Conservation (phyloP, 305 asterid genomes). For the Coffea humblotiana region DNA sequence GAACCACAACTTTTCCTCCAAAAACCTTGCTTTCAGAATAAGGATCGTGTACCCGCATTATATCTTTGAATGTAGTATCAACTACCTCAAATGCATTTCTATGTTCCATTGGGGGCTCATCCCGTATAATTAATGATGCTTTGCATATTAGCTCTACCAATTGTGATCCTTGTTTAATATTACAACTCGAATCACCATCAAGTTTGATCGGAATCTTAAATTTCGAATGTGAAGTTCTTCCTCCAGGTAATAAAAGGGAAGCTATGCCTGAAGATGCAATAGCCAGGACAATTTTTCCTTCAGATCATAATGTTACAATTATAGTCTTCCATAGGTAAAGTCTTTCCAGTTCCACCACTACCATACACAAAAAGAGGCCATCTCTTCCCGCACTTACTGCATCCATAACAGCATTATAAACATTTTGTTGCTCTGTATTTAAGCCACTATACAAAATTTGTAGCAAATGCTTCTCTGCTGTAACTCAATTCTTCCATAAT, state of each 20-base stretch:
- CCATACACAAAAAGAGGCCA: not conserved
- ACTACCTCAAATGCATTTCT: not conserved
- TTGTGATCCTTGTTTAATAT: not conserved
- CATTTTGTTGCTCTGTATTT: not conserved
- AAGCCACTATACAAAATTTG: not conserved
- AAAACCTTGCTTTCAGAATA: not conserved
- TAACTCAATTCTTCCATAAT: not conserved
- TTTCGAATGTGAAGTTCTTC: conserved; percentile 10
- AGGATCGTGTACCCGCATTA: not conserved
- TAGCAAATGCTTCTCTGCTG: not conserved
- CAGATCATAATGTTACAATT: not conserved
- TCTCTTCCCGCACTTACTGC: not conserved
- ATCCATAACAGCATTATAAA: not conserved
- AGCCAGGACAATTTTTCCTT: not conserved
- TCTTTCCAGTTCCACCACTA: too few relatives aligned
- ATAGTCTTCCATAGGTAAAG: not conserved
- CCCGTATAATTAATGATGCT: too few relatives aligned
- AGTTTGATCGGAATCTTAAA: conserved; percentile 3
- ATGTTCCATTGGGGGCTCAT: not conserved
- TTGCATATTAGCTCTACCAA: not conserved
- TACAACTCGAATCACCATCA: not conserved
- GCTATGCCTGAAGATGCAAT: not conserved
- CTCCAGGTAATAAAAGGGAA: not conserved
- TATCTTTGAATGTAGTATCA: not conserved
- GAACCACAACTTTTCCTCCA: not conserved